Base-by-base conservation (phyloP, 805 yeast genomes). In the Citeromyces matritensis region DNA sequence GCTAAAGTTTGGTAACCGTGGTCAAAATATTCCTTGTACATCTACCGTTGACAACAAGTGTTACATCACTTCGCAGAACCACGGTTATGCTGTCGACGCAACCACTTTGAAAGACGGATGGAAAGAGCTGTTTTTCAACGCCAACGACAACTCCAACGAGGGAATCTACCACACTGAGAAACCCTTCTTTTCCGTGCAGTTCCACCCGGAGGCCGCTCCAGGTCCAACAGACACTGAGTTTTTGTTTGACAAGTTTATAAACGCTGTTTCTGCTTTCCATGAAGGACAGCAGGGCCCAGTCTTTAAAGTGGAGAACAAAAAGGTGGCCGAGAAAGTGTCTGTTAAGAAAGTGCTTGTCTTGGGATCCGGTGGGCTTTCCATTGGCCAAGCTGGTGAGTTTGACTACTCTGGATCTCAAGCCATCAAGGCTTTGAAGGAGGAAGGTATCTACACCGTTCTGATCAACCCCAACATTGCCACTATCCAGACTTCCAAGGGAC, bases 151-250 rank as follows among this genome's bases (percentile, higher is more conserved):
- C 34, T 85, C 97, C 25, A 91, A 91, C 57, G 99, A 91, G 66
- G 99, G 99, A 75, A 84, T 91, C 40, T 88, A 84, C 64, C 83
- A 88, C 60, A 69, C 77, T 27, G 65, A 73, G 41, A 67, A 79
- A 55, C 98, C 99, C 26, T 79, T 66, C 53, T 91, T 91, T 68
- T 91, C 98, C 10, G 97, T 91, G 30, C 99, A 91, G 65, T 88
- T 91, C 69, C 99, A 91, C 55, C 99, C 99, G 15, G 99, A 91
- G 65, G 83, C 96, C 15, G 84, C 95, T 31, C 97, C 98, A 30
- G 99, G 99, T 55, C 99, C 99, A 54, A 75, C 95, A 55, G 99
- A 91, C 55, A 91, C 98, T 32, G 98, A 91, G 60, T 91, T 86
- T 58, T 65, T 91, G 54, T 91, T 91, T 47, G 98, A 91, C 49